These are phyloP conservation scores for Gnomoniopsis sp. DNA, from an alignment of 2,329 filamentous ascomycete genomes.

Conservation along the genomic window DNA sequence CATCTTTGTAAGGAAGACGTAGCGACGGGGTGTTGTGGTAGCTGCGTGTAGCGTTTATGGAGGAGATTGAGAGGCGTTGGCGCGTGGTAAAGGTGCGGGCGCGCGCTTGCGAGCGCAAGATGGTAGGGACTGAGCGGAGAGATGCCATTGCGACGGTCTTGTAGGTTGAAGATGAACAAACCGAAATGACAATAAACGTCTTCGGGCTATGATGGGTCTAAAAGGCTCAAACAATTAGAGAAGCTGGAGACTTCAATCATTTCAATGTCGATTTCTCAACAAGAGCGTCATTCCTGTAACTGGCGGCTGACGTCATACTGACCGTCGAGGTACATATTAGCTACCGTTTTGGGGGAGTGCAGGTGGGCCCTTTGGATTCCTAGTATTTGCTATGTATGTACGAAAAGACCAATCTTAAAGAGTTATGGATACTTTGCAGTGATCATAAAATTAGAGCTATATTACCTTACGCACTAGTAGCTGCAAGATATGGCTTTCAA, in stretches of 20 bases:
- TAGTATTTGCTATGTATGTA: too few species aligned
- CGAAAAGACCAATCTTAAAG: too few species aligned
- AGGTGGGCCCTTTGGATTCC: too few species aligned
- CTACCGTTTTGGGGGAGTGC: neutral
- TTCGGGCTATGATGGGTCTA: too few species aligned
- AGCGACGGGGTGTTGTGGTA: slow-evolving; percentile 31
- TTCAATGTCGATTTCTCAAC: neutral
- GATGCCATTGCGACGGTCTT: slow-evolving; percentile 2
- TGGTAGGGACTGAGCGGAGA: slow-evolving; percentile 5
- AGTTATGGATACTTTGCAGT: too few species aligned
- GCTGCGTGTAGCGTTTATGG: slow-evolving; percentile 19
- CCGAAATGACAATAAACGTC: too few species aligned
- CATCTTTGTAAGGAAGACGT: slow-evolving; percentile 44
- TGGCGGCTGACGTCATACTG: slow-evolving; percentile 14
- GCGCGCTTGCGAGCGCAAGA: slow-evolving; percentile 17
- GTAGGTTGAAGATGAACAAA: neutral
- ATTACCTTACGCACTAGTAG: too few species aligned
- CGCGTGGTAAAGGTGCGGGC: neutral
- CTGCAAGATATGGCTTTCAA: too few species aligned
- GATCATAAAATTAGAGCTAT: too few species aligned
- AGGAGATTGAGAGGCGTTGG: slow-evolving; percentile 1
- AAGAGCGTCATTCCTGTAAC: neutral
- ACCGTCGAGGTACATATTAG: neutral
- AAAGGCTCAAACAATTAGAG: neutral
- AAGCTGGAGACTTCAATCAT: neutral